Base-by-base conservation (phyloP, 768 basidiomycete species). In the Collybia mongolica region DNA sequence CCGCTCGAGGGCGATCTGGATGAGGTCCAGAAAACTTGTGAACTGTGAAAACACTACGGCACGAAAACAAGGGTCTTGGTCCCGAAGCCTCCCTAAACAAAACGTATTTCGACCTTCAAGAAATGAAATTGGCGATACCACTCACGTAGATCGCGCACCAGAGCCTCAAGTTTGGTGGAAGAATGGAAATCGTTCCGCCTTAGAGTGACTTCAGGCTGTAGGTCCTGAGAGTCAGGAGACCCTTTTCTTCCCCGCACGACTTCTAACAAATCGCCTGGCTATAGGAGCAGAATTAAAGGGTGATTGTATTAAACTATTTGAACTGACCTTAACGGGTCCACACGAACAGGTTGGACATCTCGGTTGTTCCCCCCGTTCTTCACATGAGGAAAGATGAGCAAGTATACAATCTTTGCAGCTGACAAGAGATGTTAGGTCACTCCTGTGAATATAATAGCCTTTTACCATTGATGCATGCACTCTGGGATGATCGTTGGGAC, bases 331-430 rank as follows among this genome's bases (percentile, higher is more conserved):
- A 47, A 91, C 67, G 14, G 88, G 90, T 1, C 83, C 84, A n/a
- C 64, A 65, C 22, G 75, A 77, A 59, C 95, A 98, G 0, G 83
- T 86, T 2, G 94, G 94, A 61, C 95, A 97, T 17, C 77, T 74
- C 0, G 84, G 79, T 41, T 83, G 76, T 60, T 92, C 84, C 3
- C 76, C 82, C 52, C 80, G 83, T 58, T 88, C 85, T 46, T 85
- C 79, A 55, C 86, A 84, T 8, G 76, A 75, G 17, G 80, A 78
- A 22, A 97, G 74, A 58, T 83, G 87, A 8, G 83, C 79, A 15
- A 90, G 65, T 19, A 95, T 89, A 60, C 95, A 98, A 55, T 93
- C 91, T 65, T 91, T 96, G 66, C 95, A 98, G 52, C 92, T 89
- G 60, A 26, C 18, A 39, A 44, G 22, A 39, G 44, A 28, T 35